A percentile compares a stretch with the other conserved stretches of the same genome.
Evolutionary conservation across 768 basidiomycete genomes (phyloP).

Genomic region (Leccinum aurantiacum): DNA sequence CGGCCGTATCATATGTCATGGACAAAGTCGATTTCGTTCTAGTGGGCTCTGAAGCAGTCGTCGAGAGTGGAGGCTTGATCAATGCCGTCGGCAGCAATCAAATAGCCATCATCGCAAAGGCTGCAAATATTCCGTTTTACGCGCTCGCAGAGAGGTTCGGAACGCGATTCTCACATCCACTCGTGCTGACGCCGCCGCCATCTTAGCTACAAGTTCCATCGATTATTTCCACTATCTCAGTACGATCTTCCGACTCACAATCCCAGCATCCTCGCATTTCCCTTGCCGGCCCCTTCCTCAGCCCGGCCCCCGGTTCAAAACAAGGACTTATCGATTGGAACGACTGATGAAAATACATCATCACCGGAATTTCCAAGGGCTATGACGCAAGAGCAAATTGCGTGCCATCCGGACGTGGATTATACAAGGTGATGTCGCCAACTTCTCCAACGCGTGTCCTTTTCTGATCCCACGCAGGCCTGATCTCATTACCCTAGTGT

Average conservation of each 20-base stretch:
- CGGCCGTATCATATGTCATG: conserved; percentile 96
- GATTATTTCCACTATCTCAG: conserved; percentile 90
- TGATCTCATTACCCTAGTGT: conserved; percentile 90
- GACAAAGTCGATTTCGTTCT: conserved; percentile 93
- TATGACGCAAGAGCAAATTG: conserved; percentile 83
- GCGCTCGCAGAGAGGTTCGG: conserved; percentile 85
- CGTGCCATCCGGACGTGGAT: conserved; percentile 84
- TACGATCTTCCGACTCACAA: conserved; percentile 86
- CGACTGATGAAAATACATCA: conserved; percentile 5
- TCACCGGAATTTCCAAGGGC: conserved; percentile 12
- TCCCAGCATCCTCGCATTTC: conserved; percentile 71
- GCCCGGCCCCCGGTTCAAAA: conserved; percentile 3
- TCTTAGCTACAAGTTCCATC: conserved; percentile 89
- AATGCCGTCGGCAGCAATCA: conserved; percentile 95
- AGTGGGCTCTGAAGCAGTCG: conserved; percentile 97
- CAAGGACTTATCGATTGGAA: conserved; percentile 4
- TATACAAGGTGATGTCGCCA: conserved; percentile 71
- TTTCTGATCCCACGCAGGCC: conserved; percentile 53
- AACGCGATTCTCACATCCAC: conserved; percentile 20
- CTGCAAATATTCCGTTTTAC: conserved; percentile 94
- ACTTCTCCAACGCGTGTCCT: conserved; percentile 11
- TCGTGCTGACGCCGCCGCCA: conserved; percentile 24
- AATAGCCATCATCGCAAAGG: conserved; percentile 94
- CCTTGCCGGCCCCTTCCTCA: conserved; percentile 34
- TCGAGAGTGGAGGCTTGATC: conserved; percentile 91